Percentiles rank a stretch among this genome's conserved stretches.
Conservation (phyloP, 345 rosid genomes). For the thale cress (Arabidopsis thaliana) region DNA sequence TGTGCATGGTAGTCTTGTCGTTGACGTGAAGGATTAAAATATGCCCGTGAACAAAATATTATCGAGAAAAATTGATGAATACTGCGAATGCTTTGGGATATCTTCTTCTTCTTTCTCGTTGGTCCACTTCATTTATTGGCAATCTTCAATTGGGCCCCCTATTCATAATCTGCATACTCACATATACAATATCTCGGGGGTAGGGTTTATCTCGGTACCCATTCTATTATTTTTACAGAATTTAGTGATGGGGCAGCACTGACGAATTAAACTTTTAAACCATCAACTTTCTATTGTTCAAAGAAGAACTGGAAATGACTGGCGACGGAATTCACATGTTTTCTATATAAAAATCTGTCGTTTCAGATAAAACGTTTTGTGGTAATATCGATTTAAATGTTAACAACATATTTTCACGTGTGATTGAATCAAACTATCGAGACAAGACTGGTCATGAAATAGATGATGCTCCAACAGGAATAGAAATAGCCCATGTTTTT, state of each 20-base stretch:
- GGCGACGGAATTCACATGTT: too few species aligned
- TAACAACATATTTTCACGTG: not conserved
- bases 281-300: too few species aligned
- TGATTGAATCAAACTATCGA: not conserved
- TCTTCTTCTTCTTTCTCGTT: conserved; percentile 24
- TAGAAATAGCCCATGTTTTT: not conserved
- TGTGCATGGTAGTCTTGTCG: conserved; percentile 29
- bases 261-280: too few species aligned
- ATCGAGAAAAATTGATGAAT: conserved; percentile 18
- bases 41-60: conserved; percentile 22
- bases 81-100: conserved; percentile 26
- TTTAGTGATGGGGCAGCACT: too few species aligned
- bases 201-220: too few species aligned
- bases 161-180: conserved; percentile 9
- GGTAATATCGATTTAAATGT: not conserved
- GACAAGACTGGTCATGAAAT: not conserved
- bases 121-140: conserved; percentile 43
- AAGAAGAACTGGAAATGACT: too few species aligned
- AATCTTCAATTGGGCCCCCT: conserved; percentile 40
- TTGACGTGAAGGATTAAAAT: conserved; percentile 22
- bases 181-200: too few species aligned
- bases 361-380: not conserved
- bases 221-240: too few species aligned
- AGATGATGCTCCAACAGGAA: not conserved
- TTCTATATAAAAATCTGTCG: too few species aligned